phyloP scores from a whole-genome alignment of 306 rosid genomes.

The Vigna hirtella region DNA sequence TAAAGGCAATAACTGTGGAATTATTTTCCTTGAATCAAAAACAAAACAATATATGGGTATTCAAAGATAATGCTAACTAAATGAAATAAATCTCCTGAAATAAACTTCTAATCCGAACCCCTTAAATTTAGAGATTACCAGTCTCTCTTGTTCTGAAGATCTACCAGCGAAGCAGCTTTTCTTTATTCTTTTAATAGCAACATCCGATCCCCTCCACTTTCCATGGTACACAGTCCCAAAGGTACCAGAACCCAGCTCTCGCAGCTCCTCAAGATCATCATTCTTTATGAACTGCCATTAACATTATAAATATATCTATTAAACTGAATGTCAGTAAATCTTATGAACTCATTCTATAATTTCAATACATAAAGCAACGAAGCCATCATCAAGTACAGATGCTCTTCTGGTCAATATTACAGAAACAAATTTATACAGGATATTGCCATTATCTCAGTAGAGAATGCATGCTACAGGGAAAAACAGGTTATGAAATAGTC shows the following conservation, averaged over 20 bases:
- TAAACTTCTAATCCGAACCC: too few species aligned
- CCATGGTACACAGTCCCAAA: slow-evolving; percentile 95
- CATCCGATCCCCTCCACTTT: slow-evolving; percentile 91
- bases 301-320: slow-evolving; percentile 48
- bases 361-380: slow-evolving; percentile 7
- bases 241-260: slow-evolving; percentile 88
- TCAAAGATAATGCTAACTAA: too few species aligned
- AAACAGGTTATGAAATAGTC: background rate
- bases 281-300: slow-evolving; percentile 70
- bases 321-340: slow-evolving; percentile 33
- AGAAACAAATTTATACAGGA: slow-evolving; percentile 16
- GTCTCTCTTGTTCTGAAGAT: slow-evolving; percentile 91
- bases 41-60: too few species aligned
- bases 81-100: too few species aligned
- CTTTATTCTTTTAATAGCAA: slow-evolving; percentile 90
- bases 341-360: slow-evolving; percentile 10
- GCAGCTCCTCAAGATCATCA: slow-evolving; percentile 87
- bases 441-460: slow-evolving; percentile 22
- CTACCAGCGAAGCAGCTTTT: slow-evolving; percentile 86
- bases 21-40: too few species aligned
- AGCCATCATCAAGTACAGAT: slow-evolving; percentile 15
- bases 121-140: slow-evolving; percentile 48
- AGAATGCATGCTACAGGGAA: background rate
- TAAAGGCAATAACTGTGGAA: too few species aligned
- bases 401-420: slow-evolving; percentile 18